Evolutionary conservation across 495 filamentous ascomycete species (phyloP).

Genomic region (Margaritispora aquatica): DNA sequence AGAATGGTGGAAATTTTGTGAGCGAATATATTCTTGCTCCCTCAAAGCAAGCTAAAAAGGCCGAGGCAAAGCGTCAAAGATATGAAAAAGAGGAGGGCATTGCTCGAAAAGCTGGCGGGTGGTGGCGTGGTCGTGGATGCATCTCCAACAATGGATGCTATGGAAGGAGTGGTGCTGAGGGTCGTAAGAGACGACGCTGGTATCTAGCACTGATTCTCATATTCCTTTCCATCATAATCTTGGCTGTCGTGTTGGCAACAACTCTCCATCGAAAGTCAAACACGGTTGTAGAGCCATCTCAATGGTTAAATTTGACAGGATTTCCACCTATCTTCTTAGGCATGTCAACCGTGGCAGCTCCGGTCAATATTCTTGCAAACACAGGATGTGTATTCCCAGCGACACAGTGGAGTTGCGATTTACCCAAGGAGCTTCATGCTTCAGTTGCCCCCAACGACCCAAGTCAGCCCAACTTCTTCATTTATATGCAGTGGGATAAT

Average conservation of each 20-base stretch:
- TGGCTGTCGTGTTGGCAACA: conserved; percentile 54
- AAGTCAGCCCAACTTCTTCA: conserved; percentile 66
- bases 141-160: conserved; percentile 54
- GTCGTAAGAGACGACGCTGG: conserved; percentile 55
- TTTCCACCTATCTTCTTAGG: conserved; percentile 85
- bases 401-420: conserved; percentile 73
- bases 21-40: conserved; percentile 20
- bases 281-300: conserved; percentile 35
- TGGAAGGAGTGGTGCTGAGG: conserved; percentile 55
- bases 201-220: conserved; percentile 47
- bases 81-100: conserved; percentile 58
- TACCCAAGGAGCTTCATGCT: conserved; percentile 68
- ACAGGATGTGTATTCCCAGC: conserved; percentile 61
- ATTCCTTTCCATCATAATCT: conserved; percentile 51
- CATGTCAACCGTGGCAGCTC: conserved; percentile 64
- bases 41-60: conserved; percentile 34
- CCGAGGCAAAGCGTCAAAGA: conserved; percentile 45
- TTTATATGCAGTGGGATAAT: conserved; percentile 77
- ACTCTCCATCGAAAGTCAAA: conserved; percentile 45
- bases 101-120: conserved; percentile 45
- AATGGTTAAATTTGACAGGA: conserved; percentile 78
- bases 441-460: conserved; percentile 51
- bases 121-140: conserved; percentile 56
- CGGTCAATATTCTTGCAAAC: conserved; percentile 48
- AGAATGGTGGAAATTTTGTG: conserved; percentile 16